A percentile compares a stretch with the other conserved stretches of the same genome.
phyloP scores from a whole-genome alignment of 345 rosid species.

The Eucalyptus polybractea region DNA sequence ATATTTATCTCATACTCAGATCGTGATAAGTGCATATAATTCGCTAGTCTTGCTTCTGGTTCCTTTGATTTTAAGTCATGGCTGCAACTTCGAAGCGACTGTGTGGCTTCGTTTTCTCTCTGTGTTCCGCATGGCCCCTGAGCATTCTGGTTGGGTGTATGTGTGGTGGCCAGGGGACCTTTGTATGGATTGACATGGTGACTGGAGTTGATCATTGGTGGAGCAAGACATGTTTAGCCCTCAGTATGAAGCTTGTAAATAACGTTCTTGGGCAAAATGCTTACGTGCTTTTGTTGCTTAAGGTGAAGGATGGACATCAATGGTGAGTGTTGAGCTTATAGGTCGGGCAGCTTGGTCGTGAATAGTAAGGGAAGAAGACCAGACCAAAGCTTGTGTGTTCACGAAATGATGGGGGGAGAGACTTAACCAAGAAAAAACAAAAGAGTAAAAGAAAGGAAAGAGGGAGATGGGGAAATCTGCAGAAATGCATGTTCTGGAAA shows the following conservation, averaged over 20 bases:
- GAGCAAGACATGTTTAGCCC: not conserved
- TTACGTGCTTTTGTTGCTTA: not conserved
- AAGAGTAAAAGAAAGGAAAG: not conserved
- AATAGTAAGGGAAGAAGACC: not conserved
- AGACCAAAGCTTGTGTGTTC: not conserved
- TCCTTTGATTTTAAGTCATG: not conserved
- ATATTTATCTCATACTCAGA: not conserved
- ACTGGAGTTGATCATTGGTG: not conserved
- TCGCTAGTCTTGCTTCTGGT: not conserved
- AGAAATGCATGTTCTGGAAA: not conserved
- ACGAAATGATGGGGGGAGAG: not conserved
- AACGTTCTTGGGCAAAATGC: accelerated
- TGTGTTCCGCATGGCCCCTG: not conserved
- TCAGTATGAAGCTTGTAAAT: not conserved
- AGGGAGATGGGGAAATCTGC: not conserved
- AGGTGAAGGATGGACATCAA: not conserved
- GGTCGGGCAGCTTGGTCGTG: not conserved
- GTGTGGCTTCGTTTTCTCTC: not conserved
- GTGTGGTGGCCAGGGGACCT: not conserved
- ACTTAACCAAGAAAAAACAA: not conserved
- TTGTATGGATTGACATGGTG: not conserved
- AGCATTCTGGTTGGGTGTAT: too few species aligned
- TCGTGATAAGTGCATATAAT: not conserved
- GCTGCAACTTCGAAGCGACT: accelerated
- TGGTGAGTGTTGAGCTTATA: not conserved